Percentiles rank a stretch among this genome's conserved stretches.
phyloP scores from a whole-genome alignment of 2,329 filamentous ascomycete species.

The Hypocrella siamensis region DNA sequence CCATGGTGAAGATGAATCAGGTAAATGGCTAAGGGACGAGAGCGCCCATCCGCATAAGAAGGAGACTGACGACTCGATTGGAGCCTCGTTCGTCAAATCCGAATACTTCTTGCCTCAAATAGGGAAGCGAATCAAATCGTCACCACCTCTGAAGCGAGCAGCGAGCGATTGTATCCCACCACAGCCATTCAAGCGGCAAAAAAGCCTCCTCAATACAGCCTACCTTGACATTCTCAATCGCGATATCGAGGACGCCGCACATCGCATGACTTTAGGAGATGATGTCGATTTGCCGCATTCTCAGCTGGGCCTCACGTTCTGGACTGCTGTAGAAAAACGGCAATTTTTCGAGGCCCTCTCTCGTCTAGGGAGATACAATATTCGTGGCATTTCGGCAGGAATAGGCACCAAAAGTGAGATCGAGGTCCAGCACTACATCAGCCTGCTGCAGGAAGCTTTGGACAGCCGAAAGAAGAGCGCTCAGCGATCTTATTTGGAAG shows the following conservation, averaged over 20 bases:
- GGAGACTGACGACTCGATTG: no score
- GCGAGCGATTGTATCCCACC: conserved; percentile 9
- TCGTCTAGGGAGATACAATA: conserved; percentile 46
- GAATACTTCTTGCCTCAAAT: no score
- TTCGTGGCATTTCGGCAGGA: conserved; percentile 43
- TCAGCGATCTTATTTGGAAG: conserved; percentile 17
- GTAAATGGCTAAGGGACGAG: no score
- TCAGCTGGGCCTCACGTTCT: conserved; percentile 56
- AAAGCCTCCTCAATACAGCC: conserved; percentile 23
- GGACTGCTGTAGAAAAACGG: conserved; percentile 58
- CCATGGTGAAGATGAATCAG: no score
- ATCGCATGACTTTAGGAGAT: conserved; percentile 16
- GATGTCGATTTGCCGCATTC: conserved; percentile 17
- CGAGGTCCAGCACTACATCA: conserved; percentile 58
- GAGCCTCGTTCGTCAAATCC: no score
- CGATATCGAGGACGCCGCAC: conserved; percentile 38
- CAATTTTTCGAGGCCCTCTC: conserved; percentile 50
- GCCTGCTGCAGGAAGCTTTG: conserved; percentile 38
- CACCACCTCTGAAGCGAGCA: conserved; percentile 15
- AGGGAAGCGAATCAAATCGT: no score
- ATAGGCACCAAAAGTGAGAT: conserved; percentile 57
- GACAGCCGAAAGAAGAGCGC: conserved; percentile 22
- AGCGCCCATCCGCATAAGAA: no score
- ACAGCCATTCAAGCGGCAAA: conserved; percentile 29
- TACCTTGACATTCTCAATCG: conserved; percentile 39